Conservation (phyloP, 2,329 filamentous ascomycete genomes). For the Grosmannia clavigera region DNA sequence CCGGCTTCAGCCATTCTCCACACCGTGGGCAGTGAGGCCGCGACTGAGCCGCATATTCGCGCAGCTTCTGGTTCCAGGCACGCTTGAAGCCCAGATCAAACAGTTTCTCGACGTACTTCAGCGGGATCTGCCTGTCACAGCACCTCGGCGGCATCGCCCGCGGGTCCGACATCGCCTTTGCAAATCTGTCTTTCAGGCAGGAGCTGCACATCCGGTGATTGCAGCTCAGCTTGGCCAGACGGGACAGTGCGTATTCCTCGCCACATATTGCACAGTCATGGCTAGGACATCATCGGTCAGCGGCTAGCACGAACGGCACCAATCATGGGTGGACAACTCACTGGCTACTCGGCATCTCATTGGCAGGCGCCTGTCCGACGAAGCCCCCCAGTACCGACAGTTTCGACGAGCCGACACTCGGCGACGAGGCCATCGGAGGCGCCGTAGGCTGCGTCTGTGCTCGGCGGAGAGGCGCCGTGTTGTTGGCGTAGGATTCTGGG, state of each 20-base stretch:
- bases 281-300: slow-evolving; percentile 24
- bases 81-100: slow-evolving; percentile 66
- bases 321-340: slow-evolving; percentile 8
- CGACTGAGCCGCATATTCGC: slow-evolving; percentile 62
- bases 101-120: slow-evolving; percentile 63
- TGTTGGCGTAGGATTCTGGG: slow-evolving; percentile 3
- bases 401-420: slow-evolving; percentile 23
- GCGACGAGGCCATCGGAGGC: slow-evolving; percentile 22
- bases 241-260: slow-evolving; percentile 50
- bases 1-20: slow-evolving; percentile 68
- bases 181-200: slow-evolving; percentile 65
- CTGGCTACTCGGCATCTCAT: slow-evolving; percentile 14
- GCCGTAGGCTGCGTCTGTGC: slow-evolving; percentile 21
- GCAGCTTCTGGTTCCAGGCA: slow-evolving; percentile 68
- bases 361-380: slow-evolving; percentile 16
- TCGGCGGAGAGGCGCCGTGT: slow-evolving; percentile 11
- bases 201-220: slow-evolving; percentile 69
- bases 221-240: slow-evolving; percentile 61
- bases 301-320: background rate
- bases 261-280: slow-evolving; percentile 63
- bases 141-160: slow-evolving; percentile 77
- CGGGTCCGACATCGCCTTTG: slow-evolving; percentile 62
- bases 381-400: slow-evolving; percentile 19
- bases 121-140: slow-evolving; percentile 62
- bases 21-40: slow-evolving; percentile 72